Evolutionary conservation across 139 green algal species (phyloP).

Genomic region (Coccomyxa sp.): DNA sequence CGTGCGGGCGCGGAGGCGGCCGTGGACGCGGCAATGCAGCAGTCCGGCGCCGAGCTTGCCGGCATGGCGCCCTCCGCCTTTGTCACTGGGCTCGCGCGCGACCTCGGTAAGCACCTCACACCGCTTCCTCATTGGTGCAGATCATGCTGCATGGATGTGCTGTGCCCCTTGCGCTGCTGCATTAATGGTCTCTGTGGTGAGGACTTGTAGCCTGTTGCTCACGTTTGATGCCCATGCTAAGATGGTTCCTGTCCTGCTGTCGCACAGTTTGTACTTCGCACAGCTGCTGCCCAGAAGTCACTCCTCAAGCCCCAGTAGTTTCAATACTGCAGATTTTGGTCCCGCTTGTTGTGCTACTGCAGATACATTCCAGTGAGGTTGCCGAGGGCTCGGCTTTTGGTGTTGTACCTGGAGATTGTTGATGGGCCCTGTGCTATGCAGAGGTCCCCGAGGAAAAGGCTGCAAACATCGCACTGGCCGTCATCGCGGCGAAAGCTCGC

Average conservation of each 20-base stretch:
- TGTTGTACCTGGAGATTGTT: background rate
- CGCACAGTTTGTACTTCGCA: background rate
- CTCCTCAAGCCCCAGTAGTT: background rate
- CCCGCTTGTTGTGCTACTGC: background rate
- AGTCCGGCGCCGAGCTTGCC: background rate
- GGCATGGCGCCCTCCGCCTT: conserved; percentile 15
- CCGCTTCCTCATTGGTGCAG: background rate
- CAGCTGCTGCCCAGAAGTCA: background rate
- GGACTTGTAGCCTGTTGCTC: background rate
- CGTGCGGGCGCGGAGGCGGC: conserved; percentile 21
- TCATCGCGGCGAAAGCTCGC: conserved; percentile 25
- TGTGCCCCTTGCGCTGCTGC: background rate
- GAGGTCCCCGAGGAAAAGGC: conserved; percentile 23
- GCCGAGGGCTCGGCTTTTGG: background rate
- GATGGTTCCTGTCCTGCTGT: background rate
- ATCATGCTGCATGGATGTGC: background rate
- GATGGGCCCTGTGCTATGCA: background rate
- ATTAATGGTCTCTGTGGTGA: background rate
- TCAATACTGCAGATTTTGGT: background rate
- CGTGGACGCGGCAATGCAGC: conserved; percentile 9
- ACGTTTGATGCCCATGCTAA: background rate
- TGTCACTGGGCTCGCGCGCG: conserved; percentile 29
- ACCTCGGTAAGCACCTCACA: conserved; percentile 6
- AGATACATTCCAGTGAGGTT: background rate
- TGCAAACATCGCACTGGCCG: conserved; percentile 21